Evolutionary conservation across 345 rosid genomes (phyloP), one percentile per base, ranked within the genome.

Genomic region (Combretum micranthum): DNA sequence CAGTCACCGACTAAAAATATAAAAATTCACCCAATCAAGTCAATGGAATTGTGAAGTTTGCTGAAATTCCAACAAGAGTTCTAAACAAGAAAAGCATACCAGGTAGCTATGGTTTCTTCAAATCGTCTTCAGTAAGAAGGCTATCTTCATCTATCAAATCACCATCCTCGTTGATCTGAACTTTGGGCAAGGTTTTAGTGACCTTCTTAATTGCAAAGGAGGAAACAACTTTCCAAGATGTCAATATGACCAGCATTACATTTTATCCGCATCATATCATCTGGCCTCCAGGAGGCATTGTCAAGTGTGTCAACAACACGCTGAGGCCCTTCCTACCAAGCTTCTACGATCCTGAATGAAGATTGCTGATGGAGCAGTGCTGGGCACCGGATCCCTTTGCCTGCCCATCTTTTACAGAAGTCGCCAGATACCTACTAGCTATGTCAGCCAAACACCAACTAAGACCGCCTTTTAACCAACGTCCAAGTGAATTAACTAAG

Each of bases 131-230:
- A 15, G 97, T 85, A 64, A 93, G 73, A 22, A 90, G 95, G 69
- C 86, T 79, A 66, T 93, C 99, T 80, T 89, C 99, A 77, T 89
- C 99, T 55, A 93, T 93, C 69, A 93, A 72, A 75, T 90, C 97
- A 54, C 64, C 79, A 59, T 85, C 97, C 44, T 82, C 87, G 22
- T 78, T 86, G 14, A 82, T 37, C 63, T 74, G 79, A 63, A 87
- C 69, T 78, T 83, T 87, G 37, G 76, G 64, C 17, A 77, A 49
- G 67, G 21, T 42, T 64, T 71, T 90, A 8, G 64, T 23, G 20
- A 78, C n/a, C 76, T 82, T 85, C 71, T 81, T 87, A 16, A 94
- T 72, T 37, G 93, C 63, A 76, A 94, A 94, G 47, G 97, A 83
- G 26, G 95, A 77, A 15, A 95, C 95, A 67, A 77, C 71, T 72